Evolutionary conservation across 2,329 filamentous ascomycete genomes (phyloP).

Genomic region (Botrytis byssoidea): DNA sequence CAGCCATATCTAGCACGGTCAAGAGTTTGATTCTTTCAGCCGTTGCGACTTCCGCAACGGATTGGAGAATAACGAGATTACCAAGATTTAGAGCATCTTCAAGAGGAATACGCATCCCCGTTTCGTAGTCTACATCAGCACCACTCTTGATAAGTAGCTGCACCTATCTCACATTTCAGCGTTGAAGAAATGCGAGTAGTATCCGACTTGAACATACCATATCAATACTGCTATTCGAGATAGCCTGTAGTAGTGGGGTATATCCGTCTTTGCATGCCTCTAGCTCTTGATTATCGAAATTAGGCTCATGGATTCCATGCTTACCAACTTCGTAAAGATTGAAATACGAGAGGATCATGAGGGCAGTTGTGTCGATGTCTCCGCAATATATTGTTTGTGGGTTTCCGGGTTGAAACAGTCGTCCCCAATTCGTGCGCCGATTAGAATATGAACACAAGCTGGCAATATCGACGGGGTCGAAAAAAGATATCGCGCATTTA

Average conservation of each 20-base stretch:
- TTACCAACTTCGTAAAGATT: neutral
- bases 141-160: neutral
- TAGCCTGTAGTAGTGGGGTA: neutral
- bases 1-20: neutral
- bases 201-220: neutral
- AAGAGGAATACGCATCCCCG: neutral
- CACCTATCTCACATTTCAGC: neutral
- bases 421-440: neutral
- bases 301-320: neutral
- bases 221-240: neutral
- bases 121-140: neutral
- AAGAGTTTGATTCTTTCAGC: rapidly evolving
- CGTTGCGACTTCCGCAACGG: neutral
- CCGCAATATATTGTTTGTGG: too few relatives aligned
- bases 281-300: neutral
- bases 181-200: neutral
- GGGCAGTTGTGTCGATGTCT: neutral
- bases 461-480: neutral
- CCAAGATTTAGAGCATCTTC: neutral
- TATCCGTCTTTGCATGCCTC: neutral
- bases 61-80: neutral
- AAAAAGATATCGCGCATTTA: too few relatives aligned
- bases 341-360: neutral
- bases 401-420: neutral
- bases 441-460: neutral